Evolutionary conservation across 768 basidiomycete genomes (phyloP), one percentile per base, ranked within the genome.

Genomic region (Mycena indigotica): DNA sequence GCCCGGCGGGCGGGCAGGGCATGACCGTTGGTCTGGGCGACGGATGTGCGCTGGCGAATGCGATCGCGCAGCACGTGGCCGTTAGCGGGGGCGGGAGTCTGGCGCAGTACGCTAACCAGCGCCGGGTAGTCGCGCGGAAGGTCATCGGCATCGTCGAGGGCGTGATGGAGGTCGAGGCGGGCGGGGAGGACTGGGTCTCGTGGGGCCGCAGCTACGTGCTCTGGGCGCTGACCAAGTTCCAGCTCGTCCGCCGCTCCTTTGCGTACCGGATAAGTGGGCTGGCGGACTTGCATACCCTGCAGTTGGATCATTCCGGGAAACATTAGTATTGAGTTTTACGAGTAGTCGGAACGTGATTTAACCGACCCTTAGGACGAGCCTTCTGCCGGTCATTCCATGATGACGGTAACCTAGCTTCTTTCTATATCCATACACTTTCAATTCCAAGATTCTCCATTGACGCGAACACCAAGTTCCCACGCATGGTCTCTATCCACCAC

Each of bases 181-280:
- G 51, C 1, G 53, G 52, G 1, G 16, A 19, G 12, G 53, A 38
- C 19, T 63, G 54, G 62, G 51, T 23, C 3, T 13, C 21, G 16
- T 63, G 46, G 26, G 51, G 52, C 24, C 51, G 58, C 32, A 24
- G 38, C 29, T 45, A 15, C 12, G 53, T 38, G 16, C 21, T 63
- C 26, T 56, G 62, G 53, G 17, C 48, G 21, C 6, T 49, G 24
- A 54, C 28, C 52, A 51, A 55, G 55, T 25, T 63, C 19, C 58
- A 58, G 23, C 63, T 61, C 52, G 55, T 71, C 39, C 58, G 61
- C 52, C 56, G 63, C 15, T 45, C 54, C 3, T 32, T 65, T 6
- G 72, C 72, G 21, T 72, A 65, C 65, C 60, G 58, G 23, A 52
- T 76, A 16, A 73, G 73, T 45, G 75, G 75, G 24, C 60, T 76